Percentiles rank a stretch among this genome's conserved stretches.
These are phyloP conservation scores for Bipolaris zeicola DNA, from an alignment of 2,329 filamentous ascomycete genomes.

Conservation along the genomic window DNA sequence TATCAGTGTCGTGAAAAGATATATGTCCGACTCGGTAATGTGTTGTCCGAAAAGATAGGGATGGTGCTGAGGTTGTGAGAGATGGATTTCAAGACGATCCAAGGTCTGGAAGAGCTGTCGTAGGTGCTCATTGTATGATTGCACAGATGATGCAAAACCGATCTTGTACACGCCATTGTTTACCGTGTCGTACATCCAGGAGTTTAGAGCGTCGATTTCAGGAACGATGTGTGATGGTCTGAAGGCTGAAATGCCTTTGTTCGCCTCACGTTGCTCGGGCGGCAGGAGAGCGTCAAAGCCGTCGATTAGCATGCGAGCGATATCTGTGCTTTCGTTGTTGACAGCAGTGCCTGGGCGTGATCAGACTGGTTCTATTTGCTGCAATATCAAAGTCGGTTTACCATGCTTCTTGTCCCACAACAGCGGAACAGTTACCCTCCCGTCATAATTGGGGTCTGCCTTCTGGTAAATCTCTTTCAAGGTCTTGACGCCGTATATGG, in stretches of 20 bases:
- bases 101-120: conserved; percentile 74
- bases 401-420: conserved; percentile 70
- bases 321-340: conserved; percentile 46
- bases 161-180: conserved; percentile 64
- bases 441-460: conserved; percentile 58
- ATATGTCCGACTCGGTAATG: conserved; percentile 56
- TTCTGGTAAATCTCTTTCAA: conserved; percentile 73
- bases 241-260: conserved; percentile 62
- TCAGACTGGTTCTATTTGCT: conserved; percentile 10
- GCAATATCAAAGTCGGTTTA: conserved; percentile 1
- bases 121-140: conserved; percentile 80
- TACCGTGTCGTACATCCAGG: conserved; percentile 74
- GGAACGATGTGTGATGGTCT: conserved; percentile 68
- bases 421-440: conserved; percentile 79
- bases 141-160: conserved; percentile 83
- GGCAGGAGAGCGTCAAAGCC: conserved; percentile 43
- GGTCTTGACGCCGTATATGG: conserved; percentile 39
- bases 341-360: conserved; percentile 35
- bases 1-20: conserved; percentile 62
- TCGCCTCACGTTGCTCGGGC: conserved; percentile 60
- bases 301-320: conserved; percentile 41
- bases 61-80: conserved; percentile 56
- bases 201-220: conserved; percentile 77
- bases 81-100: conserved; percentile 75
- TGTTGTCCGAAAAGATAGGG: conserved; percentile 76